Evolutionary conservation across 2,329 filamentous ascomycete species (phyloP).

Genomic region (Monosporascus sp.): DNA sequence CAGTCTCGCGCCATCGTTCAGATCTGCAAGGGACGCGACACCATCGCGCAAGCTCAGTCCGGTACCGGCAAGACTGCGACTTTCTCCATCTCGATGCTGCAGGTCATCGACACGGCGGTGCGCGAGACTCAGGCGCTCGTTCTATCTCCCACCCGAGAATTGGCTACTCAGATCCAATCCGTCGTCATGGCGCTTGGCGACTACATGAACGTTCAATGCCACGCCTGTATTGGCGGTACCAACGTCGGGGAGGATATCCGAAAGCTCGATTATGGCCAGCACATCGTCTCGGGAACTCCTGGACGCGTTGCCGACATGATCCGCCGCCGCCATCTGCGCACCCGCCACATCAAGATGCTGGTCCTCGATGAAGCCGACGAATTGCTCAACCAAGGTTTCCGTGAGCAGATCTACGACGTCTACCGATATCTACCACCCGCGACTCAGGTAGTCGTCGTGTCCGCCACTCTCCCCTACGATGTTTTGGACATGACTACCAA

Average conservation of each 20-base stretch:
- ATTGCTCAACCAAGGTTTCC: slow-evolving; percentile 84
- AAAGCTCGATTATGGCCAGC: slow-evolving; percentile 95
- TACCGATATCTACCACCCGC: slow-evolving; percentile 95
- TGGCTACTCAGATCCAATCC: slow-evolving; percentile 96
- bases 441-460: slow-evolving; percentile 97
- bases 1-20: slow-evolving; percentile 98
- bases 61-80: slow-evolving; percentile 96
- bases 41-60: slow-evolving; percentile 95
- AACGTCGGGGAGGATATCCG: slow-evolving; percentile 97
- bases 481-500: slow-evolving; percentile 99
- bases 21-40: slow-evolving; percentile 98
- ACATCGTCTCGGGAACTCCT: slow-evolving; percentile 96
- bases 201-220: slow-evolving; percentile 99
- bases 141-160: slow-evolving; percentile 89
- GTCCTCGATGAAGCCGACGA: slow-evolving; percentile 58
- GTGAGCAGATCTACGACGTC: slow-evolving; percentile 98
- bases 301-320: slow-evolving; percentile 76
- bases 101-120: slow-evolving; percentile 90
- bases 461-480: slow-evolving; percentile 93
- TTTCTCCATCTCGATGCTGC: slow-evolving; percentile 92
- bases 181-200: slow-evolving; percentile 99
- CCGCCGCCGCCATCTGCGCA: slow-evolving; percentile 49
- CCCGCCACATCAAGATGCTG: slow-evolving; percentile 60
- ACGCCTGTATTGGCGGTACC: slow-evolving; percentile 96
- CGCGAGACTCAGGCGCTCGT: slow-evolving; percentile 93